Conservation (phyloP, 352 stramenopile species). For the Phytophthora vignae region DNA sequence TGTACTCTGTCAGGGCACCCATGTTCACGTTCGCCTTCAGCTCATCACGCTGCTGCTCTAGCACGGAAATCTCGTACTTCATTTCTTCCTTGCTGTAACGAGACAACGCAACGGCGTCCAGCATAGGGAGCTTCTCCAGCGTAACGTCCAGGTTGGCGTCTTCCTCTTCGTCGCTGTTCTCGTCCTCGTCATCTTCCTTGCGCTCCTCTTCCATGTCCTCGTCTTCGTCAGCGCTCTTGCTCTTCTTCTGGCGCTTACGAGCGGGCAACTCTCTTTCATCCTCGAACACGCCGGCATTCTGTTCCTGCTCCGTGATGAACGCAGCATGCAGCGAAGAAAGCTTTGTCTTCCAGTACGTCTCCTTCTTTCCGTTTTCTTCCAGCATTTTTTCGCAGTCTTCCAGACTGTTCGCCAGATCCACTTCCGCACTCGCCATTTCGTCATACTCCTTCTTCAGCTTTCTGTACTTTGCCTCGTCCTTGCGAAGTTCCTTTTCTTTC, state of each 20-base stretch:
- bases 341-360: slow-evolving; percentile 86
- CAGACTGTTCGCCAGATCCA: slow-evolving; percentile 94
- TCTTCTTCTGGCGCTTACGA: slow-evolving; percentile 63
- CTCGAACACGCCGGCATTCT: slow-evolving; percentile 82
- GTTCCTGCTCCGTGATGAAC: slow-evolving; percentile 73
- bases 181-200: slow-evolving; percentile 40
- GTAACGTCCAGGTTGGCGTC: slow-evolving; percentile 48
- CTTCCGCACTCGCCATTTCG: slow-evolving; percentile 91
- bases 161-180: slow-evolving; percentile 48
- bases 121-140: slow-evolving; percentile 73
- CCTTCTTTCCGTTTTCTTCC: slow-evolving; percentile 93
- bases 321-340: slow-evolving; percentile 69
- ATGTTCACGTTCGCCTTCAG: slow-evolving; percentile 97
- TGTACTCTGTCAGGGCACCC: slow-evolving; percentile 91
- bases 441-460: slow-evolving; percentile 92
- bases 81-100: slow-evolving; percentile 93
- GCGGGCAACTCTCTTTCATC: slow-evolving; percentile 49
- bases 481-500: slow-evolving; percentile 85
- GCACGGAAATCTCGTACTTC: slow-evolving; percentile 93
- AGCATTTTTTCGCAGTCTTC: slow-evolving; percentile 94
- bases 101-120: slow-evolving; percentile 80
- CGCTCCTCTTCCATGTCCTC: slow-evolving; percentile 52
- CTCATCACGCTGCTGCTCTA: slow-evolving; percentile 93
- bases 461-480: slow-evolving; percentile 81
- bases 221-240: slow-evolving; percentile 32